Base-by-base conservation (phyloP, 2,329 filamentous ascomycete genomes). In the Talaromyces sp. region DNA sequence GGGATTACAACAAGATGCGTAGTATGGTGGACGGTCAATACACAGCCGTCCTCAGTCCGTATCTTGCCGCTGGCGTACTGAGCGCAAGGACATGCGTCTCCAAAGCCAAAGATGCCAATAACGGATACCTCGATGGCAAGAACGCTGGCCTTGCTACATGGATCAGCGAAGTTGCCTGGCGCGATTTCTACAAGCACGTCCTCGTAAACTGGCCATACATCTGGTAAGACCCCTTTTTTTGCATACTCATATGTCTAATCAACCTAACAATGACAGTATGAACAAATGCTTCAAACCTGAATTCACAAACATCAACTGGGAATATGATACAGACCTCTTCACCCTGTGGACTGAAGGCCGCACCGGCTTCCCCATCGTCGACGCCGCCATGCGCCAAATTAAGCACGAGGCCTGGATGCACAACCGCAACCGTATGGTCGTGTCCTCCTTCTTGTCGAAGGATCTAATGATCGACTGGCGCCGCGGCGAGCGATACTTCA, bases 171-270 rank as follows among this genome's bases (percentile, higher is more conserved):
- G 83, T 96, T 3, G 92, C 91, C 0, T 95, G 92, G 92, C 83
- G 92, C 15, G 92, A 96, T 72, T 96, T 96, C 72, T 96, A 96
- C 79, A 92, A 89, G 72, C 91, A 95, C 74, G 90, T 97, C 3
- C 79, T 97, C 5, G 90, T 89, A 0, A 81, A 93, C 67, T 96
- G 92, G 91, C 93, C 93, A 0, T 93, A 93, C 61, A 77, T 81
- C 50, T 81, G 80, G 78, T 79, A 67, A 63, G 71, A 11, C 10
- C 62, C 6, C 9, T 11, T 19, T 15, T 31, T 3, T 1, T 50
- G 63, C 77, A 31, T 17, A 41, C 49, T 5, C 3, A 13, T 2
- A 22, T 54, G 22, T 37, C 35, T 37, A 37, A 17, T 35, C 41
- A 19, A 13, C 41, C 63, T 65, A 27, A 57, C 3, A 17, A 13